Evolutionary conservation across 495 filamentous ascomycete species (phyloP).

Genomic region (Penicillium longicatenatum): DNA sequence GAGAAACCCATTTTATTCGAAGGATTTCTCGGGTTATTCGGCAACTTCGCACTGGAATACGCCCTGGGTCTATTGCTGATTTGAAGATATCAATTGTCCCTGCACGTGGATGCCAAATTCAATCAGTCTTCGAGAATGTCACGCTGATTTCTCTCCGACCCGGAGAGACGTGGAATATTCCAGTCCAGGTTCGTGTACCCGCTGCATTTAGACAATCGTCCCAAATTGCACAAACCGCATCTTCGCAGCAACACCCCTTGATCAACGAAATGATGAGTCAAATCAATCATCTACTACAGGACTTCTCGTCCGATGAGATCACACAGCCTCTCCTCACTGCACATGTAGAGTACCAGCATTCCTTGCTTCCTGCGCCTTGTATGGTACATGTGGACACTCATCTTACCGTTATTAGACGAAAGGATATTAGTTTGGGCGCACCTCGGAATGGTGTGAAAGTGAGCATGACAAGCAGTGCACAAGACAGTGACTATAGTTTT

Average conservation of each 20-base stretch:
- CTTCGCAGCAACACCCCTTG: constrained; percentile 6
- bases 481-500: background rate
- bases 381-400: constrained; percentile 17
- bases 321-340: constrained; percentile 23
- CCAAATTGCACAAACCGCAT: background rate
- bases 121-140: constrained; percentile 10
- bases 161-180: constrained; percentile 28
- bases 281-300: constrained; percentile 22
- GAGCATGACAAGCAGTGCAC: background rate
- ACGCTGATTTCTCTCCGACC: constrained; percentile 20
- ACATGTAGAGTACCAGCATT: constrained; percentile 24
- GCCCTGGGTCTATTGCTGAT: constrained; percentile 20
- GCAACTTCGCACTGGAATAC: constrained; percentile 29
- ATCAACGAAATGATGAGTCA: constrained; percentile 19
- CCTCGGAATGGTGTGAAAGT: background rate
- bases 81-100: constrained; percentile 16
- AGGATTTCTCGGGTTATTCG: constrained; percentile 21
- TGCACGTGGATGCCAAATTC: constrained; percentile 17
- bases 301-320: constrained; percentile 14
- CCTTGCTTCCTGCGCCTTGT: constrained; percentile 18
- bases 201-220: constrained; percentile 3
- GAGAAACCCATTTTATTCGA: constrained; percentile 19
- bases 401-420: constrained; percentile 20
- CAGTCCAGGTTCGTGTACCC: constrained; percentile 19
- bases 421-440: background rate